Percentiles rank a stretch among this genome's conserved stretches.
Conservation (phyloP, 495 filamentous ascomycete species). For the Aspergillus incahuasiensis region DNA sequence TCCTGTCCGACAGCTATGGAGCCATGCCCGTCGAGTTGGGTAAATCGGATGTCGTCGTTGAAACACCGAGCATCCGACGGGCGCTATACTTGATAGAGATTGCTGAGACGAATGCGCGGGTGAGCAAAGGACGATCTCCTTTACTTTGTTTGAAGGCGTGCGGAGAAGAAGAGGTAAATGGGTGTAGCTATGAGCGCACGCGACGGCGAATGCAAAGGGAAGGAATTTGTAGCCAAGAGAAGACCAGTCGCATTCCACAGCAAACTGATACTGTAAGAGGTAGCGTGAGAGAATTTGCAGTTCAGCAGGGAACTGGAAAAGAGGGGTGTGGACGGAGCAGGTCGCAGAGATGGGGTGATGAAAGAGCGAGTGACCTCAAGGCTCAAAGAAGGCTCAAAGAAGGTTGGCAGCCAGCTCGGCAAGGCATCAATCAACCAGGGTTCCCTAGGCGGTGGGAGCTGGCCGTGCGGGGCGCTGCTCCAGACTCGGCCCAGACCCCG, state of each 20-base stretch:
- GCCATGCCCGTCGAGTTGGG: constrained; percentile 28
- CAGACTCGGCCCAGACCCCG: constrained; percentile 11
- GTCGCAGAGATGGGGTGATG: constrained; percentile 10
- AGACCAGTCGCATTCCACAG: background rate
- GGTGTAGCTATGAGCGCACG: constrained; percentile 8
- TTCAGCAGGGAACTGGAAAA: background rate
- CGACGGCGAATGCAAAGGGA: constrained; percentile 7
- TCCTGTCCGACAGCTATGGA: constrained; percentile 23
- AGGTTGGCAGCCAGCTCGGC: constrained; percentile 10
- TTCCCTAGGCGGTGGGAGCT: constrained; percentile 12
- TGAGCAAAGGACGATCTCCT: background rate
- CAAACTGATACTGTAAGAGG: background rate
- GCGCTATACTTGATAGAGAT: background rate
- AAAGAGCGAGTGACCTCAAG: constrained; percentile 5
- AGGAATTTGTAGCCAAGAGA: background rate
- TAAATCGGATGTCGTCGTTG: background rate
- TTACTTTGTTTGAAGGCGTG: background rate
- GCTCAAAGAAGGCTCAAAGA: constrained; percentile 1
- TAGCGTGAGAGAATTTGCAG: background rate
- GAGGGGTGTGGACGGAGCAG: background rate
- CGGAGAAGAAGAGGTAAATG: constrained; percentile 4
- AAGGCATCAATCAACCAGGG: constrained; percentile 11
- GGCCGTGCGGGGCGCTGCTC: constrained; percentile 18
- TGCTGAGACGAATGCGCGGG: background rate
- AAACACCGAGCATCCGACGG: background rate